Evolutionary conservation across 306 rosid genomes (phyloP).

Genomic region (Trifolium repens): DNA sequence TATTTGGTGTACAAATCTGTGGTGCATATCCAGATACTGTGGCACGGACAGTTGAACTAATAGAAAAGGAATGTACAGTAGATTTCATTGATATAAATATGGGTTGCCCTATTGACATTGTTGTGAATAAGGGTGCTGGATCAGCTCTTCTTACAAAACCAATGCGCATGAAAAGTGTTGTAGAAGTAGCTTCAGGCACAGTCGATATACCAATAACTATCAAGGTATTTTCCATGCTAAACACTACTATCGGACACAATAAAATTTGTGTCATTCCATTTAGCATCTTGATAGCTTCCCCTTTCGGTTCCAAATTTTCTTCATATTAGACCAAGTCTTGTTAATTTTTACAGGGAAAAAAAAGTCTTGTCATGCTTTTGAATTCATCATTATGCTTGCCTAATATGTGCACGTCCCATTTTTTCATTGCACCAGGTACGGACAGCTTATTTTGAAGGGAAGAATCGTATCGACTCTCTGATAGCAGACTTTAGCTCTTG

Average conservation of each 20-base stretch:
- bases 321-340: slow-evolving; percentile 15
- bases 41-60: slow-evolving; percentile 75
- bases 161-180: slow-evolving; percentile 80
- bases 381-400: slow-evolving; percentile 20
- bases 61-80: slow-evolving; percentile 74
- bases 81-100: slow-evolving; percentile 95
- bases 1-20: slow-evolving; percentile 96
- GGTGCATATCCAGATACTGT: slow-evolving; percentile 84
- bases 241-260: not conserved
- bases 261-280: slow-evolving; percentile 30
- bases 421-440: slow-evolving; percentile 65
- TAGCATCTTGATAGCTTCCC: slow-evolving; percentile 26
- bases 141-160: slow-evolving; percentile 93
- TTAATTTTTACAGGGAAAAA: slow-evolving; percentile 3
- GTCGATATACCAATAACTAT: slow-evolving; percentile 68
- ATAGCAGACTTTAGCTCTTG: slow-evolving; percentile 76
- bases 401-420: slow-evolving; percentile 11
- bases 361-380: slow-evolving; percentile 7
- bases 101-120: slow-evolving; percentile 98
- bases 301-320: slow-evolving; percentile 9
- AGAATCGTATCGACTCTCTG: slow-evolving; percentile 82
- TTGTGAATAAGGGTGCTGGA: slow-evolving; percentile 93
- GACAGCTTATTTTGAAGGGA: slow-evolving; percentile 90
- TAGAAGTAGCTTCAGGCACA: slow-evolving; percentile 75
- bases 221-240: slow-evolving; percentile 60